Evolutionary conservation across 495 filamentous ascomycete genomes (phyloP).

Genomic region (Neurospora sp.): DNA sequence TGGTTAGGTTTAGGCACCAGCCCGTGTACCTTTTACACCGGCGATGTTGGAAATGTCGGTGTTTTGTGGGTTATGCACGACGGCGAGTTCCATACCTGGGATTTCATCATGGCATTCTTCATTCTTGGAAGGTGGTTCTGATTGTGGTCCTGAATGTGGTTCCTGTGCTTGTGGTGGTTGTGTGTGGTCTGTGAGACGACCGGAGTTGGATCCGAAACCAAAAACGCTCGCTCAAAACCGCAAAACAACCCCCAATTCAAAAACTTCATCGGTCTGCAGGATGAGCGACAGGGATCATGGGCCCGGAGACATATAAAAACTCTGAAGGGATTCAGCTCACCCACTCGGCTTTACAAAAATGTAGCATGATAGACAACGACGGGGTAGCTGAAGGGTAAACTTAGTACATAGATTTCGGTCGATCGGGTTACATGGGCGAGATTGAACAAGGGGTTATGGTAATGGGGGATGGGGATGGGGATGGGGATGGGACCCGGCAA

Average conservation of each 20-base stretch:
- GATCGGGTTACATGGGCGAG: not conserved
- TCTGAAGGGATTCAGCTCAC: not conserved
- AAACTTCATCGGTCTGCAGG: not conserved
- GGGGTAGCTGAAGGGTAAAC: not conserved
- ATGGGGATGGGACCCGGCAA: not conserved
- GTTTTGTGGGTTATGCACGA: not conserved
- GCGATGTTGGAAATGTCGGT: not conserved
- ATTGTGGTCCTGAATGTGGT: not conserved
- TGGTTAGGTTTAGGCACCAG: not conserved
- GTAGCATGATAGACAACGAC: not conserved
- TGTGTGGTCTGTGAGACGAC: not conserved
- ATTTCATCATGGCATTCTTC: not conserved
- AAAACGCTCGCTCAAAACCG: not conserved
- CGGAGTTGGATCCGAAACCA: not conserved
- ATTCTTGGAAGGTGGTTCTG: not conserved
- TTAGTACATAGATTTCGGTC: not conserved
- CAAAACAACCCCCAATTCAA: not conserved
- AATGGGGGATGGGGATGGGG: not conserved
- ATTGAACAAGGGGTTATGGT: not conserved
- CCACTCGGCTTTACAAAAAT: not conserved
- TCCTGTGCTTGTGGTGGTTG: not conserved
- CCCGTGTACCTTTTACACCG: not conserved
- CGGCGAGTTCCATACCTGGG: not conserved
- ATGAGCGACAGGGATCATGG: not conserved
- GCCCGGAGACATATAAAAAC: not conserved